Conservation (phyloP, 2,329 filamentous ascomycete genomes). For the Talaromyces sp. region DNA sequence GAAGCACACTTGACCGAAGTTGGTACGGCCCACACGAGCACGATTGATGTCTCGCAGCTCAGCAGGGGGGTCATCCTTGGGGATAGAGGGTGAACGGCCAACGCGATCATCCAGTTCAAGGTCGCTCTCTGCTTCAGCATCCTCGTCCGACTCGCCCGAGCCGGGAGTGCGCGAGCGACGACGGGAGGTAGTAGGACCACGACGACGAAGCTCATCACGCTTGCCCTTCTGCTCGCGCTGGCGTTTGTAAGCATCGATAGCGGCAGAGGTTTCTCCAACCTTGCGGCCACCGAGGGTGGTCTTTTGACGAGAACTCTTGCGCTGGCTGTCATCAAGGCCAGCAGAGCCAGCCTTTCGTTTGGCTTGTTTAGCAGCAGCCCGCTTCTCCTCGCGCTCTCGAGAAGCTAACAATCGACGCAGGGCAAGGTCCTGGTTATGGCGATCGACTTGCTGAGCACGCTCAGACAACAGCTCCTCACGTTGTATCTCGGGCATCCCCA, state of each 20-base stretch:
- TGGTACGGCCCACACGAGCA: slow-evolving; percentile 78
- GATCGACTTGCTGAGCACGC: slow-evolving; percentile 79
- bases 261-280: slow-evolving; percentile 68
- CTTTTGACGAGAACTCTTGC: slow-evolving; percentile 73
- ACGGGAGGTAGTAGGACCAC: slow-evolving; percentile 47
- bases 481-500: slow-evolving; percentile 85
- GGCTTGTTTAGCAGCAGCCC: slow-evolving; percentile 51
- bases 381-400: slow-evolving; percentile 64
- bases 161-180: slow-evolving; percentile 65
- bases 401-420: slow-evolving; percentile 75
- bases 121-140: slow-evolving; percentile 74
- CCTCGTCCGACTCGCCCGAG: slow-evolving; percentile 62
- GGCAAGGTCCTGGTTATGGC: slow-evolving; percentile 77
- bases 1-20: slow-evolving; percentile 90
- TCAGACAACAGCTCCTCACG: slow-evolving; percentile 89
- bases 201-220: slow-evolving; percentile 51
- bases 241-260: slow-evolving; percentile 71
- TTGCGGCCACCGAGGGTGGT: slow-evolving; percentile 68
- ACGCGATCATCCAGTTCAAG: slow-evolving; percentile 71
- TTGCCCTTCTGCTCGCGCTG: slow-evolving; percentile 62
- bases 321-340: slow-evolving; percentile 75
- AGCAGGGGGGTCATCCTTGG: slow-evolving; percentile 69
- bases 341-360: slow-evolving; percentile 78
- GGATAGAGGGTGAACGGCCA: slow-evolving; percentile 52
- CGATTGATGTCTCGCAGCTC: slow-evolving; percentile 82